Percentiles rank a stretch among this genome's conserved stretches.
These are phyloP conservation scores for Epichloe baconii DNA, from an alignment of 2,329 filamentous ascomycete species.

Conservation along the genomic window DNA sequence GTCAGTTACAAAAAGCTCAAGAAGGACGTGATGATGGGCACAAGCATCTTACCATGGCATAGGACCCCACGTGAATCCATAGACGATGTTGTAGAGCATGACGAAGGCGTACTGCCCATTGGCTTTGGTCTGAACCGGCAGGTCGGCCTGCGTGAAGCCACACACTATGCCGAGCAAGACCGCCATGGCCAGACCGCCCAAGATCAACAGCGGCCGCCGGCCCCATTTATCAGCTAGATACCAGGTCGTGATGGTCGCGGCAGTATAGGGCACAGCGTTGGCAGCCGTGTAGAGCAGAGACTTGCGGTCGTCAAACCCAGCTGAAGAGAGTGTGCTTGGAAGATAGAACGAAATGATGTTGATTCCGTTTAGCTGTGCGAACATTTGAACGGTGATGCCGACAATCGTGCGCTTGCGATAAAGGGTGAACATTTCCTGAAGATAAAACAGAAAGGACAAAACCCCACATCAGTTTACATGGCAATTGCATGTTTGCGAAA, in stretches of 20 bases:
- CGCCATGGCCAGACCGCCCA: constrained; percentile 6
- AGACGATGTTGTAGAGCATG: constrained; percentile 18
- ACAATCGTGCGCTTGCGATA: constrained; percentile 28
- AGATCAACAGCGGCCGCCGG: constrained; percentile 23
- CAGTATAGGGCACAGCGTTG: constrained; percentile 25
- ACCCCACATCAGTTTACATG: not conserved
- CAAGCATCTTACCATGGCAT: constrained; percentile 16
- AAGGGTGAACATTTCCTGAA: constrained; percentile 27
- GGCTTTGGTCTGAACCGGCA: constrained; percentile 17
- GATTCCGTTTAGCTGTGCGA: constrained; percentile 27
- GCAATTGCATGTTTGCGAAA: too few relatives aligned
- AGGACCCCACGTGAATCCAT: constrained; percentile 21
- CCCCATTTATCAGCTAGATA: constrained; percentile 27
- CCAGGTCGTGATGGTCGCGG: constrained; percentile 26
- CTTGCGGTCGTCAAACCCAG: constrained; percentile 23
- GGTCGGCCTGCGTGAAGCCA: constrained; percentile 22
- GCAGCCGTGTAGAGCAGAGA: constrained; percentile 27
- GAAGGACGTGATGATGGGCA: too few relatives aligned
- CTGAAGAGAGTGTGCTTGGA: constrained; percentile 20
- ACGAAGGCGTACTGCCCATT: constrained; percentile 26
- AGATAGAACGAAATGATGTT: constrained; percentile 30
- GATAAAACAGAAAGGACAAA: not conserved
- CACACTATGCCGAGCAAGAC: constrained; percentile 21
- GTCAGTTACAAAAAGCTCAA: too few relatives aligned
- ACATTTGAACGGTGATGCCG: constrained; percentile 27